These are phyloP conservation scores for Coleophoma eucalyptorum DNA, from an alignment of 2,329 filamentous ascomycete species.

Conservation along the genomic window DNA sequence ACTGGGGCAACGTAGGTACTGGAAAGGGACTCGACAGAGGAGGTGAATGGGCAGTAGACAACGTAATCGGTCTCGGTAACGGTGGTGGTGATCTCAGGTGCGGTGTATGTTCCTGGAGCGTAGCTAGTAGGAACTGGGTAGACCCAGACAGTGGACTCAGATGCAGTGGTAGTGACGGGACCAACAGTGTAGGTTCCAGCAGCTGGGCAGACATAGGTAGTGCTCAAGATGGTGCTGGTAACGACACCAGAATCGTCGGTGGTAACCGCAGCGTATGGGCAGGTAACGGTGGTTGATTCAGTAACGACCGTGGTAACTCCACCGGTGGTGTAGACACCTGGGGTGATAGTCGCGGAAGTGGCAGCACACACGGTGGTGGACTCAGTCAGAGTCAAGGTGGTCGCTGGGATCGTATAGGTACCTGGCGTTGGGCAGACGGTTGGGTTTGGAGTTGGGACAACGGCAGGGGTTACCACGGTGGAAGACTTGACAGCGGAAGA, in stretches of 20 bases:
- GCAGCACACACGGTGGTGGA: slow-evolving; percentile 60
- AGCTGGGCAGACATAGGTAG: slow-evolving; percentile 69
- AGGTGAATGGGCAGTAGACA: slow-evolving; percentile 66
- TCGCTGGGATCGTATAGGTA: slow-evolving; percentile 72
- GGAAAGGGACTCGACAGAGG: slow-evolving; percentile 29
- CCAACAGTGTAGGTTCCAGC: slow-evolving; percentile 75
- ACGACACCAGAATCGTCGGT: slow-evolving; percentile 51
- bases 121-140: slow-evolving; percentile 64
- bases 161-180: slow-evolving; percentile 59
- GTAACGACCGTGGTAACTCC: slow-evolving; percentile 70
- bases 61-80: slow-evolving; percentile 65
- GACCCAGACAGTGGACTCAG: slow-evolving; percentile 50
- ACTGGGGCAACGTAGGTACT: slow-evolving; percentile 18
- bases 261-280: slow-evolving; percentile 64
- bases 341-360: slow-evolving; percentile 55
- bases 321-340: slow-evolving; percentile 66
- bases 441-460: slow-evolving; percentile 42
- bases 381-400: slow-evolving; percentile 37
- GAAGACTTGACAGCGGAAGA: slow-evolving; percentile 29
- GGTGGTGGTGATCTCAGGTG: slow-evolving; percentile 62
- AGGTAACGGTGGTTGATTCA: slow-evolving; percentile 63
- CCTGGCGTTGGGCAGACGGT: slow-evolving; percentile 61
- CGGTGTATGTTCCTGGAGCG: slow-evolving; percentile 69
- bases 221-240: slow-evolving; percentile 65
- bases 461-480: slow-evolving; percentile 14